Evolutionary conservation across 225 moss, liverwort and hornwort species (phyloP).

Genomic region (Pleurozium schreberi): DNA sequence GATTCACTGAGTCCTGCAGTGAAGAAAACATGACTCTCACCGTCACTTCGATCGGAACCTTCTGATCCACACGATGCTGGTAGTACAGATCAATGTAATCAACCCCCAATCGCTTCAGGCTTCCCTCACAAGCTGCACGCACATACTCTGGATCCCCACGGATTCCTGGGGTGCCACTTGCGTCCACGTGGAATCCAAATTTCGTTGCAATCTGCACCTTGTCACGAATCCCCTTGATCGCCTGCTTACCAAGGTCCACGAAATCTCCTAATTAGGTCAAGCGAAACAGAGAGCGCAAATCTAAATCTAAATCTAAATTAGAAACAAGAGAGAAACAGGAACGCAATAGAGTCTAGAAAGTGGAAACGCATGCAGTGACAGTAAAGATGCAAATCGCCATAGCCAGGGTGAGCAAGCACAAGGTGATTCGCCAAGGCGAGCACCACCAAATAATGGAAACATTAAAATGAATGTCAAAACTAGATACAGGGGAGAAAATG

Average conservation of each 20-base stretch:
- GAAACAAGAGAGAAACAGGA: not conserved
- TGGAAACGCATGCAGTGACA: not conserved
- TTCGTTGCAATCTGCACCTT: slow-evolving; percentile 73
- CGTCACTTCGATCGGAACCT: slow-evolving; percentile 62
- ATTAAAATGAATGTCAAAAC: not conserved
- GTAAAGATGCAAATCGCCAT: not conserved
- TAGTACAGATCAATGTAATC: slow-evolving; percentile 70
- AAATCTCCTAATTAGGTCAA: not conserved
- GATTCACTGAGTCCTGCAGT: not conserved
- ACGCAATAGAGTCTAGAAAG: not conserved
- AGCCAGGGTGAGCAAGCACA: not conserved
- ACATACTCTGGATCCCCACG: slow-evolving; percentile 61
- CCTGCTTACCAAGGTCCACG: slow-evolving; percentile 10
- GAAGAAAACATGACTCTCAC: slow-evolving; percentile 3
- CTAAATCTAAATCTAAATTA: not conserved
- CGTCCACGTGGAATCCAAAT: slow-evolving; percentile 16
- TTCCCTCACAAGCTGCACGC: slow-evolving; percentile 42
- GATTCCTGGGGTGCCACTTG: not conserved
- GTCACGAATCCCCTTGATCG: slow-evolving; percentile 46
- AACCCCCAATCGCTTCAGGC: slow-evolving; percentile 54
- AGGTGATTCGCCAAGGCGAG: too few relatives aligned
- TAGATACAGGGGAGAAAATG: not conserved
- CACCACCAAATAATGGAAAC: too few relatives aligned
- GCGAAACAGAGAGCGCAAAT: not conserved
- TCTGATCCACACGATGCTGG: slow-evolving; percentile 57